These are phyloP conservation scores for Glycyrrhiza uralensis DNA, from an alignment of 306 rosid species.

Conservation along the genomic window DNA sequence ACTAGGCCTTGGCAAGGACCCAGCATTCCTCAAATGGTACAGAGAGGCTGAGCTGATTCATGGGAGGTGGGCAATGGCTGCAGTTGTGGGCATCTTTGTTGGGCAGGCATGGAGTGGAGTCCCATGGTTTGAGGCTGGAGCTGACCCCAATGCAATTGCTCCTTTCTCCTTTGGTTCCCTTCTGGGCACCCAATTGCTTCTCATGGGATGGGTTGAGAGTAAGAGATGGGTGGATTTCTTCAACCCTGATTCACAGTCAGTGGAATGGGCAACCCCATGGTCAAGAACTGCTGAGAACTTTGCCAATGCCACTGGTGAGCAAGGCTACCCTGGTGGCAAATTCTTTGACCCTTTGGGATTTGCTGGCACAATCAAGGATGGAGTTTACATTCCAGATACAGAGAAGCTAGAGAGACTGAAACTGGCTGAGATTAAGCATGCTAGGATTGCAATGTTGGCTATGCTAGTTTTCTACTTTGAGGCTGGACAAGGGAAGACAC, in stretches of 20 bases:
- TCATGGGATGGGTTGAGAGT: conserved; percentile 99
- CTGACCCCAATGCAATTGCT: conserved; percentile 80
- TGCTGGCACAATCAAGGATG: conserved; percentile 57
- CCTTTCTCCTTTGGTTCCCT: conserved; percentile 96
- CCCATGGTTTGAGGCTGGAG: conserved; percentile 98
- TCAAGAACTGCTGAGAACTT: conserved; percentile 89
- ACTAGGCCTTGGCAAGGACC: conserved; percentile 89
- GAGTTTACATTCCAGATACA: conserved; percentile 65
- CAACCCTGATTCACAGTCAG: conserved; percentile 93
- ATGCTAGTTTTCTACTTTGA: conserved; percentile 95
- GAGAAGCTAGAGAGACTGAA: conserved; percentile 87
- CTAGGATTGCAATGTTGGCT: conserved; percentile 95
- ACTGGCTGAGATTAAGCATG: conserved; percentile 92
- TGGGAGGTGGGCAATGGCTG: conserved; percentile 98
- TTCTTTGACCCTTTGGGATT: conserved; percentile 87
- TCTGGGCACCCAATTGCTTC: conserved; percentile 82
- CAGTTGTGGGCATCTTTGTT: conserved; percentile 86
- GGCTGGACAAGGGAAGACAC: conserved; percentile 99
- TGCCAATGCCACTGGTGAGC: conserved; percentile 79
- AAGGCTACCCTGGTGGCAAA: conserved; percentile 95
- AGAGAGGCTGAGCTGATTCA: conserved; percentile 99
- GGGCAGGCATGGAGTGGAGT: conserved; percentile 99
- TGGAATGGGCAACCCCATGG: conserved; percentile 99
- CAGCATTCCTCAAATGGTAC: conserved; percentile 93
- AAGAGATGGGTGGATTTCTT: conserved; percentile 98